These are phyloP conservation scores for Eutrema salsugineum DNA, from an alignment of 441 rosid genomes.

Conservation along the genomic window DNA sequence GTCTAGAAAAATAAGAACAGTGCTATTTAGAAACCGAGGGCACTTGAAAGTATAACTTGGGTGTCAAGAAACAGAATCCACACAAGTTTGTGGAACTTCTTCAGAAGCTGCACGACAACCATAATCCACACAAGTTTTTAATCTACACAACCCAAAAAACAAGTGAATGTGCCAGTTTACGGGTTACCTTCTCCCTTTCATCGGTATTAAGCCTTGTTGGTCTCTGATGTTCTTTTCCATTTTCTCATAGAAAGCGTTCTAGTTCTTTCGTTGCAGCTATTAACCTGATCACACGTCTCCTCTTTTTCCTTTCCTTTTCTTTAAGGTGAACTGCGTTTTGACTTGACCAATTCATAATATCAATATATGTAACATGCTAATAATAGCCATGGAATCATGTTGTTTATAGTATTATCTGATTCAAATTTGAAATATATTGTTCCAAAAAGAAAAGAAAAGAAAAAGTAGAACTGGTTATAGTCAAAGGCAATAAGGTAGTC, in stretches of 20 bases:
- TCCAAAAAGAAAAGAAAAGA: background rate
- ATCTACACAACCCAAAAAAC: background rate
- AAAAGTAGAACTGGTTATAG: background rate
- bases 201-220: conserved; percentile 46
- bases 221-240: conserved; percentile 38
- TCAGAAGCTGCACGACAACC: conserved; percentile 41
- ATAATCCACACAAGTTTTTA: background rate
- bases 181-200: conserved; percentile 53
- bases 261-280: conserved; percentile 56
- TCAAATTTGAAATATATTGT: background rate
- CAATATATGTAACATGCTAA: background rate
- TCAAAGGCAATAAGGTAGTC: background rate
- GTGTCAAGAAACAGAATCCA: conserved; percentile 2
- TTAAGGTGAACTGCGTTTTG: conserved; percentile 55
- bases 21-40: too few species aligned
- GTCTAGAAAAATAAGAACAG: too few species aligned
- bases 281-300: conserved; percentile 54
- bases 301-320: conserved; percentile 64
- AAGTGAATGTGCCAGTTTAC: background rate
- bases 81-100: conserved; percentile 39
- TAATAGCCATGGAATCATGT: background rate
- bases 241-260: conserved; percentile 50
- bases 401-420: background rate
- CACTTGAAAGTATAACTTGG: background rate
- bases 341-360: conserved; percentile 27